Conservation (phyloP, 2,329 filamentous ascomycete species). For the Albifimbria verrucaria region DNA sequence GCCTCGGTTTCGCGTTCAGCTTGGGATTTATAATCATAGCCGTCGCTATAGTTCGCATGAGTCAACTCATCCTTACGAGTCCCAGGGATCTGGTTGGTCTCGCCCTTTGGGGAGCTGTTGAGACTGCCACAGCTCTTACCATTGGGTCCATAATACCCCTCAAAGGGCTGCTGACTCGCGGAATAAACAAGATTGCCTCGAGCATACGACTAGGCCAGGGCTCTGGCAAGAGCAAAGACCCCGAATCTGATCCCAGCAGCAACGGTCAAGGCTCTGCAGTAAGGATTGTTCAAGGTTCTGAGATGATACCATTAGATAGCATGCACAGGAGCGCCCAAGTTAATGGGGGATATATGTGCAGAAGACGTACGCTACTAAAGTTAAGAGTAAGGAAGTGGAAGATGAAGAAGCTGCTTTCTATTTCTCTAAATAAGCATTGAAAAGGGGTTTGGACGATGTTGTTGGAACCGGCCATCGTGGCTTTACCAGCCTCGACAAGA, state of each 20-base stretch:
- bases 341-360: constrained; percentile 13
- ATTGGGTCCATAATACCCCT: constrained; percentile 18
- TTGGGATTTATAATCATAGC: constrained; percentile 17
- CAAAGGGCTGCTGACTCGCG: constrained; percentile 12
- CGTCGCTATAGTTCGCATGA: constrained; percentile 17
- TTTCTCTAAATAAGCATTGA: too few species aligned
- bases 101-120: not conserved
- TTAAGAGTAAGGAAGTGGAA: too few species aligned
- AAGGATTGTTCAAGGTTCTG: constrained; percentile 7
- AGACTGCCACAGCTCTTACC: constrained; percentile 10
- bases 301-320: constrained; percentile 13
- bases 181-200: constrained; percentile 7
- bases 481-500: too few species aligned
- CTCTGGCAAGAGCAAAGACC: not conserved
- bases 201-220: constrained; percentile 4
- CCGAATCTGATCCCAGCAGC: not conserved
- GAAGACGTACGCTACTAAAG: constrained; percentile 10
- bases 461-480: too few species aligned
- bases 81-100: constrained; percentile 13
- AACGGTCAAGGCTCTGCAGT: constrained; percentile 1
- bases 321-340: constrained; percentile 9
- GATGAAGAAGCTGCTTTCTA: too few species aligned
- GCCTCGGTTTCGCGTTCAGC: constrained; percentile 15
- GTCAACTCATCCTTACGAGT: constrained; percentile 13
- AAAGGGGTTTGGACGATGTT: too few species aligned